Conservation (phyloP, 805 yeast species). For the Sugiyamaella floridensis region DNA sequence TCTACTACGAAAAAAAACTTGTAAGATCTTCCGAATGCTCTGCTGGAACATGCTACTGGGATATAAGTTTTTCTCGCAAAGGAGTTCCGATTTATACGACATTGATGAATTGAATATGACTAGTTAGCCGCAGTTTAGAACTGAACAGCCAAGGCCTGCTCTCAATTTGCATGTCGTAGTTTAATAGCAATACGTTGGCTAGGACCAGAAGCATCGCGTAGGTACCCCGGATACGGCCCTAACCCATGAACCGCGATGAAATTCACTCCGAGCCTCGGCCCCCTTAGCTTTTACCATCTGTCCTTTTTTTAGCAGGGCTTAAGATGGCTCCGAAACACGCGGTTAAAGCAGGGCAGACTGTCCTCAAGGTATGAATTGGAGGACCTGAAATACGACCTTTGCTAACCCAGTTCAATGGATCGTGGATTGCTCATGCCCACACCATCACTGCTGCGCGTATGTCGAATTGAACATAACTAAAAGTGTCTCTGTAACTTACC, state of each 20-base stretch:
- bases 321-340: neutral
- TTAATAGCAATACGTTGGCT: too few species aligned
- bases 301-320: neutral
- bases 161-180: too few species aligned
- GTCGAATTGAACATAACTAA: neutral
- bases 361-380: constrained; percentile 8
- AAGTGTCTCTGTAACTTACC: neutral
- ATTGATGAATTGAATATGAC: too few species aligned
- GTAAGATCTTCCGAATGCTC: too few species aligned
- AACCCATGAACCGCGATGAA: neutral
- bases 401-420: constrained; percentile 45
- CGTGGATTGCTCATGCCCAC: constrained; percentile 63
- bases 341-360: constrained; percentile 4
- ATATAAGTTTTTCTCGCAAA: too few species aligned
- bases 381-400: neutral
- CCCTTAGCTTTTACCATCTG: neutral
- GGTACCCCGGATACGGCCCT: neutral
- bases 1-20: too few species aligned
- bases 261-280: neutral
- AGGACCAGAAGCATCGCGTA: neutral
- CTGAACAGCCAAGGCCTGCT: too few species aligned
- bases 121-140: too few species aligned
- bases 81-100: too few species aligned
- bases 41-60: too few species aligned
- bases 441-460: constrained; percentile 51